Base-by-base conservation (phyloP, 2,329 filamentous ascomycete genomes). In the Grosmannia huntii region DNA sequence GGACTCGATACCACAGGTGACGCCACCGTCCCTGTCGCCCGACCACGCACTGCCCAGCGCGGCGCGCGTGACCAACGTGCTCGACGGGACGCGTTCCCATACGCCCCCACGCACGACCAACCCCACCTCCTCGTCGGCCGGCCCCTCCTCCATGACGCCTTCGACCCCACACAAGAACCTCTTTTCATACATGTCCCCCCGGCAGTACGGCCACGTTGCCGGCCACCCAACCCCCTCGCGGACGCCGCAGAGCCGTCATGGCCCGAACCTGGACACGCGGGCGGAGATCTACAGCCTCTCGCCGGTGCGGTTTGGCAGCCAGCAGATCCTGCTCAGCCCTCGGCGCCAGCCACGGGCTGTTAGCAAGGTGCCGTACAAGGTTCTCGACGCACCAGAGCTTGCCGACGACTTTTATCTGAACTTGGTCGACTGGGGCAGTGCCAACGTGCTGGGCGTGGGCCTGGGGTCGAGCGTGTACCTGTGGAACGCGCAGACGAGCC, bases 361-460 rank as follows among this genome's bases (percentile, higher is more conserved):
- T 23, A 92, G 89, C 71, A 97, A 97, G 70, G 92, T 97, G 0
- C 94, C 94, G 0, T 99, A 95, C 73, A 99, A 99, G 72, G 94
- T 99, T 1, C 78, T 99, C 11, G 94, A 99, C 74, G 94, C 94
- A 0, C 94, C 94, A 1, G 94, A 97, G 68, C 75, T 99, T 52
- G 91, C 92, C 31, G 94, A 99, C 67, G 94, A 99, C 68, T 99
- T 97, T 71, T 99, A 99, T 67, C 78, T 99, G 41, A 99, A 99
- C 66, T 76, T 99, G 28, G 92, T 99, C 3, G 94, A 99, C 68
- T 99, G 94, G 94, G 94, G 94, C 50, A 95, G 89, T 66, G 90
- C 88, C 64, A 96, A 97, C 70, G 87, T 96, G 10, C 78, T 99
- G 12, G 94, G 92, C 7, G 94, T 99, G 50, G 94, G 94, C 0